These are phyloP conservation scores for Acacia concinna DNA, from an alignment of 331 rosid species.

Conservation along the genomic window DNA sequence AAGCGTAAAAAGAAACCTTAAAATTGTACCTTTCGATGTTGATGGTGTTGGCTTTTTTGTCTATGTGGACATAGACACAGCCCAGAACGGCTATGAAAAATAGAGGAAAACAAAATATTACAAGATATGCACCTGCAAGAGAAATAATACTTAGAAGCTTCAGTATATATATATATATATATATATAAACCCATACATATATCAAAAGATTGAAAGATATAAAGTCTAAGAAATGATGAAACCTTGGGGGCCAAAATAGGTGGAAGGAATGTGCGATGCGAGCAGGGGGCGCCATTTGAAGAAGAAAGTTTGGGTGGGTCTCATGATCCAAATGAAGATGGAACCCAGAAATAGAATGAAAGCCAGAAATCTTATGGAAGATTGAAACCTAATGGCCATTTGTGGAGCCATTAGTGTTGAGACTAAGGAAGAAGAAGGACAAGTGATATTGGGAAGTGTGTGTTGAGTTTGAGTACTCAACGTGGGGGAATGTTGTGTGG, in stretches of 20 bases:
- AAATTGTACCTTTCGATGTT: not conserved
- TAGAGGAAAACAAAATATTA: conserved; percentile 47
- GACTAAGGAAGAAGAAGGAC: not conserved
- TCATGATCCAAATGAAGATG: conserved; percentile 47
- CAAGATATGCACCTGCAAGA: conserved; percentile 38
- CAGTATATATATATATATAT: not conserved
- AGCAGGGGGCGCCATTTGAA: conserved; percentile 38
- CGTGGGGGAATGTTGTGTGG: not conserved
- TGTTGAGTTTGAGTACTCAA: not conserved
- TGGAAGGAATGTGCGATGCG: conserved; percentile 16
- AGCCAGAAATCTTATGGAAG: conserved; percentile 34
- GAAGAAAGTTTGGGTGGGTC: conserved; percentile 49
- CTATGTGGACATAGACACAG: conserved; percentile 48
- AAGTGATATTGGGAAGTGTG: not conserved
- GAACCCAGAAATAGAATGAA: conserved; percentile 41
- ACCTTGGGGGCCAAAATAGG: conserved; percentile 63
- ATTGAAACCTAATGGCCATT: conserved; percentile 4
- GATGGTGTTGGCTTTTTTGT: conserved; percentile 17
- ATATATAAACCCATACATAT: not conserved
- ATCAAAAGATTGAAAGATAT: not conserved
- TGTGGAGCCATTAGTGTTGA: not conserved
- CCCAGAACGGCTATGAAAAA: conserved; percentile 51
- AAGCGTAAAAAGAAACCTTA: not conserved
- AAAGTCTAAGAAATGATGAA: not conserved
- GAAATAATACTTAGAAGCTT: not conserved